A percentile compares a stretch with the other conserved stretches of the same genome.
Conservation (phyloP, 208 protist genomes). For the Crithidia thermophila region DNA sequence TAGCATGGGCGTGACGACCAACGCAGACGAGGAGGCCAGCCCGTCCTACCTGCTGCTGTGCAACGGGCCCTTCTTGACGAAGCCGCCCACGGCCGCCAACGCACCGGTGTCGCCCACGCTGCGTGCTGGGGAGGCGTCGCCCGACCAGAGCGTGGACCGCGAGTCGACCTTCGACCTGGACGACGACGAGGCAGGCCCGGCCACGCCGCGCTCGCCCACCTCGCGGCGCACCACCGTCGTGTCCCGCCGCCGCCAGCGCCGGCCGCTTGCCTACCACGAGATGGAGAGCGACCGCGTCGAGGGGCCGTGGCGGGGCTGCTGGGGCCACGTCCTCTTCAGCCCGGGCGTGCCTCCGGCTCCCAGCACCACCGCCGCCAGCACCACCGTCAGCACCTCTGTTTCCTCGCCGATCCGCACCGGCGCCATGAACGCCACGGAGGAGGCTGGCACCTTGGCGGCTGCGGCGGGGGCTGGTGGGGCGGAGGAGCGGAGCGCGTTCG, state of each 20-base stretch:
- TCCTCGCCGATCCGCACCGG: constrained; percentile 4
- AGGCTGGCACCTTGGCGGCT: background rate
- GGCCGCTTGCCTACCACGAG: constrained; percentile 5
- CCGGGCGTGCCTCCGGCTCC: background rate
- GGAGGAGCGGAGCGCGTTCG: background rate
- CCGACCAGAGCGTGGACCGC: constrained; percentile 1
- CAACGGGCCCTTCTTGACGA: constrained; percentile 35
- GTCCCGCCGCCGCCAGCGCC: constrained; percentile 6
- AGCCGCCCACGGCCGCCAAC: background rate
- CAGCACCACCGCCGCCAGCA: background rate
- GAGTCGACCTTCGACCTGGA: constrained; percentile 4
- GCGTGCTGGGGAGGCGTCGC: background rate
- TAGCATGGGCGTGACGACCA: constrained; percentile 20
- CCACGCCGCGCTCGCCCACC: background rate
- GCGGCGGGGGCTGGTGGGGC: background rate
- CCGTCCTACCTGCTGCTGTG: constrained; percentile 60
- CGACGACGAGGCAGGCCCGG: constrained; percentile 6
- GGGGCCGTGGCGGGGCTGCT: constrained; percentile 38
- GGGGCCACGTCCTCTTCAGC: constrained; percentile 34
- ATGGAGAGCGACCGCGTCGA: constrained; percentile 12
- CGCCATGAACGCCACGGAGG: background rate
- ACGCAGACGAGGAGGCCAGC: constrained; percentile 7
- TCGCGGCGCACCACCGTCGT: background rate
- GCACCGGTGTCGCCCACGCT: background rate
- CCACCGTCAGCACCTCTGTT: constrained; percentile 8